Evolutionary conservation across 768 basidiomycete genomes (phyloP), one percentile per base, ranked within the genome.

Genomic region (Xanthoconium purpureum): DNA sequence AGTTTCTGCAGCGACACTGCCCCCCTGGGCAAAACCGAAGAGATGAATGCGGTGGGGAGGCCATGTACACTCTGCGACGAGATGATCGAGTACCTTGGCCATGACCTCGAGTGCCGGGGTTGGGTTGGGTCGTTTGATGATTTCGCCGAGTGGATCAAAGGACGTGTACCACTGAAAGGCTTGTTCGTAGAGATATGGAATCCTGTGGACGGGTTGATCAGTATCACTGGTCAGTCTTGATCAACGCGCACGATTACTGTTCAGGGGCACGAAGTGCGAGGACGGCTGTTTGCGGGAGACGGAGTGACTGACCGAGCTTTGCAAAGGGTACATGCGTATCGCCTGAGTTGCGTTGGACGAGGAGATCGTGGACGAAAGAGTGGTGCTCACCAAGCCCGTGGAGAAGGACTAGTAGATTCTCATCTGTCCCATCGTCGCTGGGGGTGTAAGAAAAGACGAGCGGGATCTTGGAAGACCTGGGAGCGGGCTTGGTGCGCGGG

Each of bases 1-100:
- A 50, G 83, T 76, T 70, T 97, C 93, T 3, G 77, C 79, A 1
- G 84, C 90, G 35, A 93, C 81, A 18, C 78, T 85, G 0, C 91
- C 94, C 1, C 94, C 94, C 69, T 97, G 94, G 0, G 82, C 89
- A 60, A 91, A 97, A 3, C 94, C 94, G 54, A 95, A 89, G 45
- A 94, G 66, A 67, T 97, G 94, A 39, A 97, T 87, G n/a, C 80
- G 76, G 11, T 80, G 55, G 0, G 78, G 63, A 7, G 84, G 75
- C 94, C 93, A 97, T 1, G 71, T 59, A 63, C 85, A 89, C 39
- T 82, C 80, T 6, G 70, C 62, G 17, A 75, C 75, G 50, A 95
- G 81, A 63, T 90, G 78, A 3, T 75, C 69, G 51, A 91, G 55
- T 46, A 85, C 72, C 24, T 73, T 74, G 13, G 66, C 67, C 35